Conservation (phyloP, 768 basidiomycete genomes). For the Hygrophoropsis aurantiaca region DNA sequence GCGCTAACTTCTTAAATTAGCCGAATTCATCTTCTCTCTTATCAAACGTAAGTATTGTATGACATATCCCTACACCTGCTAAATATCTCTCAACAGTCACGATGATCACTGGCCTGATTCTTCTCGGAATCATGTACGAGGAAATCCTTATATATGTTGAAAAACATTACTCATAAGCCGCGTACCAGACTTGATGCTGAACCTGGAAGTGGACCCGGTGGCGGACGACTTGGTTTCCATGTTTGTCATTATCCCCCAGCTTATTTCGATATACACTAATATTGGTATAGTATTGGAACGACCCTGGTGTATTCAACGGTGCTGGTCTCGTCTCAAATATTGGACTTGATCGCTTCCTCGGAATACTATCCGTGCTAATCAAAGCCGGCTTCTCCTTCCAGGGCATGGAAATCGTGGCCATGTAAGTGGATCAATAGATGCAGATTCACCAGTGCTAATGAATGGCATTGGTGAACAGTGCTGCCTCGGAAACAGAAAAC, state of each 20-base stretch:
- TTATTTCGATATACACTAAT: not conserved
- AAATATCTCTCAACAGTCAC: slow-evolving; percentile 34
- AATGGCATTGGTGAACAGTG: slow-evolving; percentile 35
- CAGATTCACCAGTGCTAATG: slow-evolving; percentile 25
- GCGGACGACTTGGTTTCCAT: slow-evolving; percentile 67
- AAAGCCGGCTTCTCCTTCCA: slow-evolving; percentile 75
- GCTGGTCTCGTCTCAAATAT: slow-evolving; percentile 28
- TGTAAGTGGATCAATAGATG: slow-evolving; percentile 38
- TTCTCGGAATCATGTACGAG: slow-evolving; percentile 39
- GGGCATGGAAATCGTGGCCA: slow-evolving; percentile 72
- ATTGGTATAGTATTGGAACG: slow-evolving; percentile 55
- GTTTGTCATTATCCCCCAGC: slow-evolving; percentile 33
- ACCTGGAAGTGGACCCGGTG: slow-evolving; percentile 73
- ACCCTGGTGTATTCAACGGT: slow-evolving; percentile 54
- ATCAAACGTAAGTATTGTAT: slow-evolving; percentile 51
- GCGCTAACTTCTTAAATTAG: slow-evolving; percentile 26
- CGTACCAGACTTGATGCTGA: slow-evolving; percentile 63
- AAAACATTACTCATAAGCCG: not conserved
- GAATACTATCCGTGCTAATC: slow-evolving; percentile 41
- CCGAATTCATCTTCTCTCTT: slow-evolving; percentile 66
- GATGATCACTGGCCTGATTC: slow-evolving; percentile 60
- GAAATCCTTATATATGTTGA: not conserved
- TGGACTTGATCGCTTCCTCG: slow-evolving; percentile 42
- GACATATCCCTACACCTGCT: not conserved
- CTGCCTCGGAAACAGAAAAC: slow-evolving; percentile 75